Conservation (phyloP, 148 eudicot genomes). For the Fallopia convolvulus region DNA sequence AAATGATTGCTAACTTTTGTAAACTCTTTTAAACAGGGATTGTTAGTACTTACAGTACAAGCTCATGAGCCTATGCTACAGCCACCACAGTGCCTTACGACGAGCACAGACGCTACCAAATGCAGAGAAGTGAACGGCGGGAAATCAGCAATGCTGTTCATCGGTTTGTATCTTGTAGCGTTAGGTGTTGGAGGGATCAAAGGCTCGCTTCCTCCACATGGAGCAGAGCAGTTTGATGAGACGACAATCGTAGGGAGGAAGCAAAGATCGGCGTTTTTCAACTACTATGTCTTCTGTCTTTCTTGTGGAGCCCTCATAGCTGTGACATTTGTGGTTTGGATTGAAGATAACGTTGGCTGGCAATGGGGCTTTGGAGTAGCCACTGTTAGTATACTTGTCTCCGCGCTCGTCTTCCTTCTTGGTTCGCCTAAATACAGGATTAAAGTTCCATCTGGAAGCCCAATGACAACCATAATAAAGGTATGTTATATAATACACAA, state of each 20-base stretch:
- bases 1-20: constrained; percentile 7
- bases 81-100: constrained; percentile 40
- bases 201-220: constrained; percentile 85
- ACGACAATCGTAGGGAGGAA: constrained; percentile 20
- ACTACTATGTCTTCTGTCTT: constrained; percentile 73
- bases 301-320: constrained; percentile 82
- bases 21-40: constrained; percentile 41
- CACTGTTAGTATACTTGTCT: constrained; percentile 27
- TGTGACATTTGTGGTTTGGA: constrained; percentile 83
- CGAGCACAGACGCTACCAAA: constrained; percentile 11
- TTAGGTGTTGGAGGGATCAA: constrained; percentile 93
- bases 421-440: constrained; percentile 49
- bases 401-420: constrained; percentile 38
- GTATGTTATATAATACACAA: constrained; percentile 19
- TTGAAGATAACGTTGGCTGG: constrained; percentile 91
- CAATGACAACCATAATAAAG: constrained; percentile 71
- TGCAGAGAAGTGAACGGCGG: constrained; percentile 1
- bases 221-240: constrained; percentile 91
- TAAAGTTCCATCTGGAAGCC: constrained; percentile 72
- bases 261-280: constrained; percentile 50
- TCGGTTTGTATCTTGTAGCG: constrained; percentile 74
- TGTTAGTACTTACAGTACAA: constrained; percentile 70
- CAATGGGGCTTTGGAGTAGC: constrained; percentile 73
- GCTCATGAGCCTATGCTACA: constrained; percentile 39
- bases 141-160: constrained; percentile 33